A percentile compares a stretch with the other conserved stretches of the same genome.
Conservation (phyloP, 306 rosid species). For the Cercis canadensis region DNA sequence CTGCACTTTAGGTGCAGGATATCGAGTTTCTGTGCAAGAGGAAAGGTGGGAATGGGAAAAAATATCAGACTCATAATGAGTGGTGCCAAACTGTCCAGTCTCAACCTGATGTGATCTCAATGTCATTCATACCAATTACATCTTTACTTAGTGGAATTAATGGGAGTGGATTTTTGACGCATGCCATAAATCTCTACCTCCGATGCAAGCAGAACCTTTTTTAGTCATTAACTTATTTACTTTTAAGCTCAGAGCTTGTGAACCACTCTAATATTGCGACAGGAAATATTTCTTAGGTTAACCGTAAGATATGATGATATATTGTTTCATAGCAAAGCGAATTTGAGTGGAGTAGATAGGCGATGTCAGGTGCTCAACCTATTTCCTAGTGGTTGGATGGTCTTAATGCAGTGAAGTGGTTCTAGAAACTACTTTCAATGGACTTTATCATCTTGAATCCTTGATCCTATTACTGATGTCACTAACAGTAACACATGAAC, state of each 20-base stretch:
- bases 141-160: constrained; percentile 83
- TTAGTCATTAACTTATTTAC: constrained; percentile 20
- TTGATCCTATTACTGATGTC: neutral
- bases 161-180: constrained; percentile 90
- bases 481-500: neutral
- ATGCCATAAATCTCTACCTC: constrained; percentile 88
- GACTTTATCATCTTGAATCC: constrained; percentile 6
- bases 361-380: neutral
- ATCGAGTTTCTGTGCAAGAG: constrained; percentile 72
- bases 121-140: constrained; percentile 83
- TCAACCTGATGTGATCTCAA: constrained; percentile 80
- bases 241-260: constrained; percentile 26
- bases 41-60: constrained; percentile 77
- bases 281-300: constrained; percentile 11
- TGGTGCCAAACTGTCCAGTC: constrained; percentile 82
- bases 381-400: neutral
- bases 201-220: constrained; percentile 68
- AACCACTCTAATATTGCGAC: constrained; percentile 20
- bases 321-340: too few species aligned
- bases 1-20: constrained; percentile 66
- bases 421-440: neutral
- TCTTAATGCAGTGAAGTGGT: neutral
- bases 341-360: too few species aligned
- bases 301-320: neutral
- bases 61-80: constrained; percentile 53